Evolutionary conservation across 306 rosid genomes (phyloP), one percentile per base, ranked within the genome.

Genomic region (Acacia confusa): DNA sequence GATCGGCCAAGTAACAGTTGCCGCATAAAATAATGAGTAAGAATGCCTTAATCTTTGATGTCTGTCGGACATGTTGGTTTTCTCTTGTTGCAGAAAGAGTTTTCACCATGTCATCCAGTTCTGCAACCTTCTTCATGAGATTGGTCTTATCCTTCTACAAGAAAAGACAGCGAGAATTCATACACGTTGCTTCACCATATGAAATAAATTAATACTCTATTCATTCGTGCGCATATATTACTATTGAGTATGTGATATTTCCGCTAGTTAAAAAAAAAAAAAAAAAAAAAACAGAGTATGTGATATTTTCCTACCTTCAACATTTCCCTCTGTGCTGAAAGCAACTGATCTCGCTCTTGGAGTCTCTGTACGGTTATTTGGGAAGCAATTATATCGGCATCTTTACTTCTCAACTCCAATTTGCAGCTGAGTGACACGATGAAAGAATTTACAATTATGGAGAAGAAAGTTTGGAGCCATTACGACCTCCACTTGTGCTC

Each of bases 281-380:
- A 34, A 34, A 34, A 34, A 34, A 1, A 30, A 34, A 34, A 34
- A 1, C 1, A 34, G 38, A 27, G 34, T 20, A n/a, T 61, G 53
- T 76, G 67, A 65, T 45, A 38, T 30, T 52, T 52, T 19, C 68
- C 69, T 79, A 92, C 99, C 94, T 93, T 93, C 87, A 95, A 71
- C 91, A 90, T 92, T 79, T 91, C 98, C 79, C 92, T 95, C 85
- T 95, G 92, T 68, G 91, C 92, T n/a, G 87, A 92, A 85, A 93
- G 96, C 83, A 95, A 78, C 64, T 90, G 97, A 86, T 92, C 96
- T 83, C 91, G 91, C 78, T 92, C 96, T 79, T 85, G 88, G 72
- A 95, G 92, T 87, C 87, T 88, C 81, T 90, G 91, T 38, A 86
- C 38, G 40, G 86, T 86, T 76, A 93, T 92, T 77, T 88, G 92